Evolutionary conservation across 768 basidiomycete genomes (phyloP).

Genomic region (Asterophora lycoperdoides): DNA sequence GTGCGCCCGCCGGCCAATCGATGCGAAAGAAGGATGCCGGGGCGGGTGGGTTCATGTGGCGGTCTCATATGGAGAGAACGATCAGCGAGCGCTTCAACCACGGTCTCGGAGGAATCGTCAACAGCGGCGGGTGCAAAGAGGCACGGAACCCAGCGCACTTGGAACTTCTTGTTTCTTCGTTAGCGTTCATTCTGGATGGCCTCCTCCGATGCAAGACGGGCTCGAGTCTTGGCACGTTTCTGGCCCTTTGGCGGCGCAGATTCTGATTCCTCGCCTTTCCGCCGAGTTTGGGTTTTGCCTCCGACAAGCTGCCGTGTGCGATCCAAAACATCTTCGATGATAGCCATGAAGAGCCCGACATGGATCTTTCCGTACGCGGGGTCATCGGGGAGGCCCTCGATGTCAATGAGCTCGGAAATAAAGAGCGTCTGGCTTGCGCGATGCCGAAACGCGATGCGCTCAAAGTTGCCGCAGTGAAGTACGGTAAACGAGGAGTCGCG

Average conservation of each 20-base stretch:
- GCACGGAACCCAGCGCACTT: neutral
- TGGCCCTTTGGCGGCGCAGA: neutral
- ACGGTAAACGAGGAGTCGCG: slow-evolving; percentile 13
- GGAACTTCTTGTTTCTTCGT: neutral
- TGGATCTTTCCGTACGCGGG: slow-evolving; percentile 18
- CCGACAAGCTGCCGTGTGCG: slow-evolving; percentile 5
- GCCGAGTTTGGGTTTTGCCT: neutral
- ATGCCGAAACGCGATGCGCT: slow-evolving; percentile 19
- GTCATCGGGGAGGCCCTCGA: slow-evolving; percentile 2
- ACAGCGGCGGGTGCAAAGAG: neutral
- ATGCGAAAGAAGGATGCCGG: slow-evolving; percentile 8
- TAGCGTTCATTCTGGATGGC: too few relatives aligned
- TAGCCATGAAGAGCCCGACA: slow-evolving; percentile 13
- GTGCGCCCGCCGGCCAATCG: neutral
- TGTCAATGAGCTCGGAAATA: slow-evolving; percentile 16
- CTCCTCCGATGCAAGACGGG: neutral
- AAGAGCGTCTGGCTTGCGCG: slow-evolving; percentile 16
- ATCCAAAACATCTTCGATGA: slow-evolving; percentile 15
- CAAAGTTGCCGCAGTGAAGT: slow-evolving; percentile 17
- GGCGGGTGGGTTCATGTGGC: slow-evolving; percentile 3
- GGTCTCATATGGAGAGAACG: slow-evolving; percentile 10
- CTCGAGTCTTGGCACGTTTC: slow-evolving; percentile 6
- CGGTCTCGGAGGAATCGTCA: neutral
- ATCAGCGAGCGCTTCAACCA: neutral
- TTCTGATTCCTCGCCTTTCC: neutral